Base-by-base conservation (phyloP, 768 basidiomycete species). In the Dacryopinax primogenitus region DNA sequence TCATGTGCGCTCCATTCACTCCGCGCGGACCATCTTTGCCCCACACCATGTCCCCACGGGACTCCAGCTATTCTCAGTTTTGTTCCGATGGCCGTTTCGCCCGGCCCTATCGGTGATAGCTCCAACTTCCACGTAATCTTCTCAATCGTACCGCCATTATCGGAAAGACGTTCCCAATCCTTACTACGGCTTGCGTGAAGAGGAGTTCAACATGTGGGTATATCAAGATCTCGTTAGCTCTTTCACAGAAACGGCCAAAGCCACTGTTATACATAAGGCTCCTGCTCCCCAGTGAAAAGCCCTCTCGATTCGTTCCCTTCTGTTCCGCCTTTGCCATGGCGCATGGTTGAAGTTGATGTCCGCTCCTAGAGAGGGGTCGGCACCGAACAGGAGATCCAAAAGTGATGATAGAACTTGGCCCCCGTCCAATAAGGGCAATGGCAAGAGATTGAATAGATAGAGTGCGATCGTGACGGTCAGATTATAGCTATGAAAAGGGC, bases 31-130 rank as follows among this genome's bases (percentile, higher is more conserved):
- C 51, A 58, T 58, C 26, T 28, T 30, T 13, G 51, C 51, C 51
- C 51, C 51, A 58, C 51, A 47, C 45, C n/a, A 58, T n/a, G n/a
- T 58, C 51, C 51, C 51, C 51, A 58, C 26, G 51, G 51, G 26
- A 3, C 30, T 9, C 51, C 51, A 30, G 51, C 51, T 58, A 58
- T 4, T 3, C 51, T 11, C 6, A 58, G 9, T 7, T 26, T 26
- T 47, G 23, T 7, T 15, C n/a, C n/a, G 11, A 7, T 47, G 13
- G 6, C 13, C 23, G 9, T 47, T 47, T 26, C 3, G 15, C 26
- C 51, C 51, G 51, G 4, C 32, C 26, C 15, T 26, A 21, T 30
- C 51, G 51, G 51, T 18, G 51, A 18, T 58, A 15, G 18, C 51
- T 58, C 23, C 51, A 58, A 11, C 26, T 21, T 28, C 13, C 51